Conservation (phyloP, 139 green algal species). For the Protoeuglena noctilucae region DNA sequence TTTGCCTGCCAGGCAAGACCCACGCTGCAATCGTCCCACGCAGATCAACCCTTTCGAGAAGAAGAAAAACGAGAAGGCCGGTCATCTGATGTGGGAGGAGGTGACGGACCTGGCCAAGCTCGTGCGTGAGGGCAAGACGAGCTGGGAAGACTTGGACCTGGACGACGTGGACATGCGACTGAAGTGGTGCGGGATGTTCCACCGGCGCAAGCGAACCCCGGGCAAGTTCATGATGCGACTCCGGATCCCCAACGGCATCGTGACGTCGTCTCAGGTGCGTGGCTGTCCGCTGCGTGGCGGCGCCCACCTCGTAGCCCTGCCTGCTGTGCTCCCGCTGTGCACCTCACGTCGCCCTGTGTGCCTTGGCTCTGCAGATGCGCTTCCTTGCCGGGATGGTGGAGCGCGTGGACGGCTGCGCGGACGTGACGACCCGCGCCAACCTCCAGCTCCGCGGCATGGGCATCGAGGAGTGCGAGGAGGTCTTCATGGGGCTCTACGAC, state of each 20-base stretch:
- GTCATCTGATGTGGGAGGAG: constrained; percentile 55
- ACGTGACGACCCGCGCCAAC: constrained; percentile 95
- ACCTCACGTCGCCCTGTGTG: no score
- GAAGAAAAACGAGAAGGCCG: constrained; percentile 67
- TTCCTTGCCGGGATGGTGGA: constrained; percentile 49
- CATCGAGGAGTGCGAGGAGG: constrained; percentile 39
- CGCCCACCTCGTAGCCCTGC: no score
- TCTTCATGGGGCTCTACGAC: constrained; percentile 41
- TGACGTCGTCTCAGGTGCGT: no score
- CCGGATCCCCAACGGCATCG: constrained; percentile 1
- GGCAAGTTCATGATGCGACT: constrained; percentile 96
- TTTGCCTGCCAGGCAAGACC: no score
- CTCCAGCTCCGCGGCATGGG: constrained; percentile 85
- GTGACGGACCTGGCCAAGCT: constrained; percentile 33
- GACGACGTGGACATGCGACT: constrained; percentile 89
- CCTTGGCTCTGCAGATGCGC: no score
- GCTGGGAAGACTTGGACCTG: constrained; percentile 58
- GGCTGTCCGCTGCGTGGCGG: no score
- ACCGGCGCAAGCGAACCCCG: constrained; percentile 76
- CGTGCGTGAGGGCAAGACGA: constrained; percentile 55
- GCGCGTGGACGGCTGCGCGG: constrained; percentile 68
- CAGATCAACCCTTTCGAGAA: constrained; percentile 43
- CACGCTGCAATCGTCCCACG: no score
- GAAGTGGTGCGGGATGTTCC: constrained; percentile 96
- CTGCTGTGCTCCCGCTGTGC: no score